These are phyloP conservation scores for Thielaviopsis musarum DNA, from an alignment of 2,329 filamentous ascomycete genomes.

Conservation along the genomic window DNA sequence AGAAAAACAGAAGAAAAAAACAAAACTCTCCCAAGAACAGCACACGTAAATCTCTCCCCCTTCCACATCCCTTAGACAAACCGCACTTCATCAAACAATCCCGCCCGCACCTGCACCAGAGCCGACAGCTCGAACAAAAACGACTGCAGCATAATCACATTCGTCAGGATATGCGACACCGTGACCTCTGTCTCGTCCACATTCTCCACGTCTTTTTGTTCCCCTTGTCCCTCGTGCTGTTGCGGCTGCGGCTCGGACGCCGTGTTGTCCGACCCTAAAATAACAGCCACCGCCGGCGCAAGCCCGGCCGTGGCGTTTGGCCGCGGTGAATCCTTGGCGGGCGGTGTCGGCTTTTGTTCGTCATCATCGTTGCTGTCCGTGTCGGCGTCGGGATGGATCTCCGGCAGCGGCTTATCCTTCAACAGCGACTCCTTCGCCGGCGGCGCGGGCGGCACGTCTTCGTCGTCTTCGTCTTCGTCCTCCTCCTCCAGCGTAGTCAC, in stretches of 20 bases:
- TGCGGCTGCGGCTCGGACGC: slow-evolving; percentile 14
- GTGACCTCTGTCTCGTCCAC: slow-evolving; percentile 33
- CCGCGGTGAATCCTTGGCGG: not conserved
- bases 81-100: slow-evolving; percentile 59
- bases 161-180: slow-evolving; percentile 64
- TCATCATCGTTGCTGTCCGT: not conserved
- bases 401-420: slow-evolving; percentile 14
- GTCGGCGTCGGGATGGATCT: slow-evolving; percentile 13
- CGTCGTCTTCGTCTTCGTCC: slow-evolving; percentile 16
- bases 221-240: slow-evolving; percentile 15
- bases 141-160: slow-evolving; percentile 62
- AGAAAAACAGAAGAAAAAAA: not conserved
- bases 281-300: not conserved
- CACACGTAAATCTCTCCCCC: too few species aligned
- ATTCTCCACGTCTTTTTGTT: slow-evolving; percentile 10
- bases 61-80: slow-evolving; percentile 24
- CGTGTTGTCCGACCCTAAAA: slow-evolving; percentile 8
- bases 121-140: slow-evolving; percentile 65
- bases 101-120: slow-evolving; percentile 56
- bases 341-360: not conserved
- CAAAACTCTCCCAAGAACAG: too few species aligned
- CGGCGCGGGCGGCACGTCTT: slow-evolving; percentile 12
- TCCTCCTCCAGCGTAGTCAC: not conserved
- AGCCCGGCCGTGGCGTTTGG: not conserved
- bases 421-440: slow-evolving; percentile 10